phyloP scores from a whole-genome alignment of 1,139 yeast species.

The Geotrichum aggregatum region DNA sequence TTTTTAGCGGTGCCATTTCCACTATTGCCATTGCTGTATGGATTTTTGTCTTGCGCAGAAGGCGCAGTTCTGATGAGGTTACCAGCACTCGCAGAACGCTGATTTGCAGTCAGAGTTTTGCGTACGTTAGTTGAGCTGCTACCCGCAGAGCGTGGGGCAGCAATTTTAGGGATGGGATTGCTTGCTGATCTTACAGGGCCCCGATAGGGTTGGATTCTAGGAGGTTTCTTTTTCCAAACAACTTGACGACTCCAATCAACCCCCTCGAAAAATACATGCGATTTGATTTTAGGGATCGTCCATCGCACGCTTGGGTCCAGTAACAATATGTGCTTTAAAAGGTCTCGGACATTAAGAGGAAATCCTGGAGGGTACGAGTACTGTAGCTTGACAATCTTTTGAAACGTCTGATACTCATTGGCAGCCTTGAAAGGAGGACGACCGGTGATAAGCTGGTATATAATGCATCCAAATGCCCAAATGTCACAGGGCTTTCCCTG shows the following conservation, averaged over 20 bases:
- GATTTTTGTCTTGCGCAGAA: background rate
- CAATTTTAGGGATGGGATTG: constrained; percentile 12
- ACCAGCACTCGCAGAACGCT: constrained; percentile 14
- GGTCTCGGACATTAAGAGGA: constrained; percentile 65
- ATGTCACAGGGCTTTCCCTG: constrained; percentile 87
- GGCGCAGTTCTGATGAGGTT: background rate
- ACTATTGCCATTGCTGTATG: background rate
- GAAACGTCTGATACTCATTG: constrained; percentile 93
- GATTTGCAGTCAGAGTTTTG: constrained; percentile 19
- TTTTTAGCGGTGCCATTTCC: constrained; percentile 24
- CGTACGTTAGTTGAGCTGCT: constrained; percentile 14
- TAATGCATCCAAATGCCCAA: constrained; percentile 95
- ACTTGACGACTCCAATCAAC: constrained; percentile 64
- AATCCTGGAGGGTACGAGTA: constrained; percentile 77
- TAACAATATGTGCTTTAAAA: constrained; percentile 65
- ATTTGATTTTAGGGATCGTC: constrained; percentile 59
- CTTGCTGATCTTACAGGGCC: constrained; percentile 28
- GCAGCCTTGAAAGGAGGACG: constrained; percentile 93
- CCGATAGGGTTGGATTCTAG: constrained; percentile 75
- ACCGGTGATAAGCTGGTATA: constrained; percentile 91
- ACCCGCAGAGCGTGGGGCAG: background rate
- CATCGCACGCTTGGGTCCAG: constrained; percentile 64
- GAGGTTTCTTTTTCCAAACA: constrained; percentile 71
- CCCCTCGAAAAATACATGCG: constrained; percentile 67
- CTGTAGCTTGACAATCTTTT: constrained; percentile 80